Evolutionary conservation across 2,329 filamentous ascomycete species (phyloP).

Genomic region (Nigrospora sphaerica): DNA sequence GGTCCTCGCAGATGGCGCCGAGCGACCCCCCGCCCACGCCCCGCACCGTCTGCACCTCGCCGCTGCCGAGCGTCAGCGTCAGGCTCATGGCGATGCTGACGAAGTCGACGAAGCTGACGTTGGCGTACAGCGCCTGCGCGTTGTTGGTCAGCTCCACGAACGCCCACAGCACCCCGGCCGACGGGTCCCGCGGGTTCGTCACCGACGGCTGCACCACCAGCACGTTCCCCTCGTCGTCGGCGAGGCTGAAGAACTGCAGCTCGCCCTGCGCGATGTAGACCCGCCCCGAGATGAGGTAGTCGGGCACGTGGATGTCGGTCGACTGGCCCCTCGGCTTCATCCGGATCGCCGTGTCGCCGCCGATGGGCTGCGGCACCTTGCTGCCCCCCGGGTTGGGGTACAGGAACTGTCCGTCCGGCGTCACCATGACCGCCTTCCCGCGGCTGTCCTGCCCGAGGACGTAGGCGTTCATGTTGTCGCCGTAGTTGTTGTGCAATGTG

Average conservation of each 20-base stretch:
- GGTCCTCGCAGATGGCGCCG: constrained; percentile 29
- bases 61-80: constrained; percentile 28
- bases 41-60: constrained; percentile 26
- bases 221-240: constrained; percentile 15
- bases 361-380: constrained; percentile 22
- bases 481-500: neutral
- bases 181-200: constrained; percentile 34
- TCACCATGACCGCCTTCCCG: constrained; percentile 30
- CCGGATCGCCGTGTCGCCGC: constrained; percentile 25
- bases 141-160: constrained; percentile 42
- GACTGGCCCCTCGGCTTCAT: constrained; percentile 28
- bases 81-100: constrained; percentile 45
- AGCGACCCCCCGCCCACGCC: constrained; percentile 31
- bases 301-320: constrained; percentile 29
- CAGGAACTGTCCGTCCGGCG: constrained; percentile 28
- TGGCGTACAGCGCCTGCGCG: constrained; percentile 32
- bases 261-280: constrained; percentile 33
- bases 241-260: constrained; percentile 30
- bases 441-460: constrained; percentile 29
- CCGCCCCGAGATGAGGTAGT: constrained; percentile 30
- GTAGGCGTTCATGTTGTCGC: constrained; percentile 28
- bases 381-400: constrained; percentile 27
- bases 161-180: constrained; percentile 36
- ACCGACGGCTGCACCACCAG: constrained; percentile 41
- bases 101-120: constrained; percentile 46